Base-by-base conservation (phyloP, 148 eudicot genomes). In the Arbutus unedo region DNA sequence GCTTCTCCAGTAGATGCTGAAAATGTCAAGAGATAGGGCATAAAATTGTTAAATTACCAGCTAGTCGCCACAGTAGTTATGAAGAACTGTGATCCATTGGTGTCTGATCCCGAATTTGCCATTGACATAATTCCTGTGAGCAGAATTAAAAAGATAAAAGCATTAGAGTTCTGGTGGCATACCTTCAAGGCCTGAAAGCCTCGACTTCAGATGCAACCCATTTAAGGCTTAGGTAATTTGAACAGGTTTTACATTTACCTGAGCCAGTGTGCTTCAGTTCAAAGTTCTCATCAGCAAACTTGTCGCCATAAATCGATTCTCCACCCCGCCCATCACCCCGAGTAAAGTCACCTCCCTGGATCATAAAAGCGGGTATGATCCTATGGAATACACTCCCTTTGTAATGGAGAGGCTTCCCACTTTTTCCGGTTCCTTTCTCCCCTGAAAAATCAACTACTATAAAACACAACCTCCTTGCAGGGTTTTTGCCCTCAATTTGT, bases 321-420 rank as follows among this genome's bases (percentile, higher is more conserved):
- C 98, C 99, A 60, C 99, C 99, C 45, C 97, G 91, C 68, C 99
- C 99, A 90, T 96, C 96, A 47, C 98, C 97, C 49, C 78, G 81
- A 64, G 99, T 97, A 81, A 97, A 94, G 84, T 97, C 99, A 81
- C 99, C 98, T 81, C 99, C 85, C 56, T 79, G 82, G 79, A 74
- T 84, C 82, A 84, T 84, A 80, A 84, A 79, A 59, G 79, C 72
- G 64, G 85, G 85, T 57, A 84, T 84, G 55, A 84, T 79, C 82
- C 82, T 79, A 64, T 84, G 82, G 79, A 84, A 84, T 74, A 3
- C 4, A 79, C 82, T 79, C 67, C 85, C 82, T 84, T 84, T 84
- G 79, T 68, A 84, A 41, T 79, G 45, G 74, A 80, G 85, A 38
- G 75, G 85, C 79, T 84, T 79, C 79, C 82, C 77, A 79, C 79